phyloP scores from a whole-genome alignment of 2,329 filamentous ascomycete species.

The Colletotrichum cereale region DNA sequence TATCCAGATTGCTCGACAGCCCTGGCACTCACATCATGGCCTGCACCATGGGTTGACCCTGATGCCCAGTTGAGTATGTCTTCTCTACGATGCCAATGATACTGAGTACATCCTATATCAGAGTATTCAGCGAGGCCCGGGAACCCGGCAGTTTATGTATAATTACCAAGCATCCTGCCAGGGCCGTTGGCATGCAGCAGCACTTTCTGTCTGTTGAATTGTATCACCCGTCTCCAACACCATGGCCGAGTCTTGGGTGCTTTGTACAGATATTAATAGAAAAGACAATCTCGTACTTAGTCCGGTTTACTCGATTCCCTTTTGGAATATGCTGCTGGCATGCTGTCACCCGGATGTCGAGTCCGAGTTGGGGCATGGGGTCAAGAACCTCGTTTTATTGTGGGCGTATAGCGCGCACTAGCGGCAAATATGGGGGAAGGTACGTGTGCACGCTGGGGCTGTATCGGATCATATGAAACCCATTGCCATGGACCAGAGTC shows the following conservation, averaged over 20 bases:
- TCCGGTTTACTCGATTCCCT: background rate
- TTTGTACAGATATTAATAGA: background rate
- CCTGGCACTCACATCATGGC: no score
- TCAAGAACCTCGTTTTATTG: background rate
- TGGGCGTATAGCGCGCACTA: background rate
- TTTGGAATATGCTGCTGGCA: background rate
- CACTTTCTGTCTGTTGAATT: background rate
- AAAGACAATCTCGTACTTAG: background rate
- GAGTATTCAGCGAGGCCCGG: background rate
- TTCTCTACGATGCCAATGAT: background rate
- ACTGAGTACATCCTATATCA: no score
- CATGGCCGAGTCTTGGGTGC: background rate
- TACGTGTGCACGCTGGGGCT: background rate
- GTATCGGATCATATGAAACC: background rate
- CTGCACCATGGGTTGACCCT: background rate
- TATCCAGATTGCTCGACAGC: no score
- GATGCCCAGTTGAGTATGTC: background rate
- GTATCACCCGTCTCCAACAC: background rate
- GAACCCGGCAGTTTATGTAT: background rate
- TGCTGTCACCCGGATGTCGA: background rate
- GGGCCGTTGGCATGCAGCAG: background rate
- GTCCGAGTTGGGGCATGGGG: background rate
- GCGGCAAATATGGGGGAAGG: background rate
- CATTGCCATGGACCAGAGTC: background rate
- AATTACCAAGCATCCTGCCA: background rate